These are phyloP conservation scores for Clarireedia homoeocarpa DNA, from an alignment of 2,329 filamentous ascomycete species.

Conservation along the genomic window DNA sequence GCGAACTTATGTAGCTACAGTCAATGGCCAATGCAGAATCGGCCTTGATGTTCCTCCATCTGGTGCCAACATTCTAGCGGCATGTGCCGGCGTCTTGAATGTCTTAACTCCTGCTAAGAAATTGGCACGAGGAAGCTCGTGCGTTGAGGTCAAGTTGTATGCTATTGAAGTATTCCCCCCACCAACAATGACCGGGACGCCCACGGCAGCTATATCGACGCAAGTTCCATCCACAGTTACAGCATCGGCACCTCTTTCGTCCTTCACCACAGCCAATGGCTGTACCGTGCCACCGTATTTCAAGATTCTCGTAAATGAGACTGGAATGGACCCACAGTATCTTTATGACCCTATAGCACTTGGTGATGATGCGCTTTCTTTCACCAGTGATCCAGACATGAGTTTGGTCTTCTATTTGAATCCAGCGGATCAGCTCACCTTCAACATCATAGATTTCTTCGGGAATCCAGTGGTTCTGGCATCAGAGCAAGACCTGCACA, in stretches of 20 bases:
- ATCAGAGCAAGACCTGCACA: conserved; percentile 14
- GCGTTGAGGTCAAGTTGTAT: conserved; percentile 7
- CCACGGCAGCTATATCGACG: background rate
- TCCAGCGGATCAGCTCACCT: conserved; percentile 11
- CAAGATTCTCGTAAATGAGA: conserved; percentile 12
- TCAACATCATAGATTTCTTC: conserved; percentile 10
- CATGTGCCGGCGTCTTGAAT: conserved; percentile 12
- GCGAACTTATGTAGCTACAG: conserved; percentile 5
- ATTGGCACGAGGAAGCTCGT: conserved; percentile 1
- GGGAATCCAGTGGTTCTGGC: conserved; percentile 10
- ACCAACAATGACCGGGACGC: background rate
- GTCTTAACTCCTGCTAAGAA: conserved; percentile 11
- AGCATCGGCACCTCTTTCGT: background rate
- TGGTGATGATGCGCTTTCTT: conserved; percentile 13
- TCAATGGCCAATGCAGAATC: conserved; percentile 8
- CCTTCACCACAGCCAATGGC: background rate
- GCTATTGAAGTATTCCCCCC: background rate
- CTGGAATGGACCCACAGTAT: conserved; percentile 8
- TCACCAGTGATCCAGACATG: conserved; percentile 4
- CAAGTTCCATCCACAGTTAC: background rate
- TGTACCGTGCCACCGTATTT: conserved; percentile 14
- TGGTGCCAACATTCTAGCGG: conserved; percentile 6
- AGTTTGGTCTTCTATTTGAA: conserved; percentile 13
- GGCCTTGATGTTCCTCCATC: conserved; percentile 1
- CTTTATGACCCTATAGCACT: conserved; percentile 13